Conservation (phyloP, 208 protist genomes). For the Novymonas esmeraldas region DNA sequence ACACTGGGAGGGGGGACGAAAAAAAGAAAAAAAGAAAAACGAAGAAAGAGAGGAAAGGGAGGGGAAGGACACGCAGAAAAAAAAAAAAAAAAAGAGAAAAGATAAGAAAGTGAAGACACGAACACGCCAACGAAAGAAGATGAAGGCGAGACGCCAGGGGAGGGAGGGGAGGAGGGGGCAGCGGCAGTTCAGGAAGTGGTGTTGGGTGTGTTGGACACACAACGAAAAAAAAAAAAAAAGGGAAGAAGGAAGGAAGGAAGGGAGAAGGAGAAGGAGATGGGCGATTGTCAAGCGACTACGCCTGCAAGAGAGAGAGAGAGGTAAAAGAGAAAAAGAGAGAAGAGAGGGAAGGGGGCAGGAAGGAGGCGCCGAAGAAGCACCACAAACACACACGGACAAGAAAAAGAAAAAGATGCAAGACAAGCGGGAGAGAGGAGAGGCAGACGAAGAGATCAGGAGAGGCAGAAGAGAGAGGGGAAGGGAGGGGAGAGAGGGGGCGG, state of each 20-base stretch:
- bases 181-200: too few relatives aligned
- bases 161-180: too few relatives aligned
- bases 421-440: too few relatives aligned
- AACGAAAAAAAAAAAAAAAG: background rate
- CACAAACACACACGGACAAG: background rate
- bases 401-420: slow-evolving; percentile 7
- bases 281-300: background rate
- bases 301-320: slow-evolving; percentile 1
- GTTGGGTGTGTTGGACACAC: too few relatives aligned
- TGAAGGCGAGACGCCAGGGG: too few relatives aligned
- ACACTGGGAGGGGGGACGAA: background rate
- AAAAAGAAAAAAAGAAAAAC: background rate
- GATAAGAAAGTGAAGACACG: background rate
- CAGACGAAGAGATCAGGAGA: background rate
- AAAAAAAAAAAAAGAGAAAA: slow-evolving; percentile 2
- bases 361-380: background rate
- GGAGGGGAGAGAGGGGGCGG: background rate
- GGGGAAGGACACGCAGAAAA: background rate
- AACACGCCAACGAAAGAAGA: background rate
- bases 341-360: background rate
- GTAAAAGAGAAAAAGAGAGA: slow-evolving; percentile 1
- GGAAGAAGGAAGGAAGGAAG: slow-evolving; percentile 5
- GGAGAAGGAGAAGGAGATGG: background rate
- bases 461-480: background rate
- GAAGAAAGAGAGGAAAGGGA: background rate